These are phyloP conservation scores for Ophiostoma piceae DNA, from an alignment of 2,329 filamentous ascomycete species.

Conservation along the genomic window DNA sequence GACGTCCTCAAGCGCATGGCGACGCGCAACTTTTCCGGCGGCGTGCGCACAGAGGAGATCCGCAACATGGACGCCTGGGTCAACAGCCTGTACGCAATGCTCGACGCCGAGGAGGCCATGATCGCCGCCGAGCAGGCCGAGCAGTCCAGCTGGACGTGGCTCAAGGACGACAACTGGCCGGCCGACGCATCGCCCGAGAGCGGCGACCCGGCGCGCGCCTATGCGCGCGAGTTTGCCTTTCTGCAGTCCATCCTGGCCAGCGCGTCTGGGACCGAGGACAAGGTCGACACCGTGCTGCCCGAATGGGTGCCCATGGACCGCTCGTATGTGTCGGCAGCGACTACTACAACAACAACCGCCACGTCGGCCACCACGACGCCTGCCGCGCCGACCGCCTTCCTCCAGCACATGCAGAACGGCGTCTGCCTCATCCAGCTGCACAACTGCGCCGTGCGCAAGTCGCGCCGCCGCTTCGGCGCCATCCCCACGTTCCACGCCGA, in stretches of 20 bases:
- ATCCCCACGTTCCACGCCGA: conserved; percentile 90
- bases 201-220: conserved; percentile 47
- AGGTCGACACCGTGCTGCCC: conserved; percentile 53
- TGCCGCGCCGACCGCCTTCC: conserved; percentile 60
- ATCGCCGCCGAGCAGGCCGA: conserved; percentile 68
- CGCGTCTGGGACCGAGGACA: conserved; percentile 31
- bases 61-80: conserved; percentile 76
- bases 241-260: conserved; percentile 60
- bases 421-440: conserved; percentile 79
- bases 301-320: conserved; percentile 58
- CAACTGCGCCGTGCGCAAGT: conserved; percentile 81
- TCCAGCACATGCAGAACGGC: conserved; percentile 70
- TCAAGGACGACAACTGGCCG: conserved; percentile 66
- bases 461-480: conserved; percentile 77
- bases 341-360: conserved; percentile 33
- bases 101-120: conserved; percentile 69
- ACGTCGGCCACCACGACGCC: not conserved
- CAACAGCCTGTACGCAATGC: conserved; percentile 66
- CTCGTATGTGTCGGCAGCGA: conserved; percentile 27
- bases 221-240: conserved; percentile 76
- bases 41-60: conserved; percentile 72
- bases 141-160: conserved; percentile 73
- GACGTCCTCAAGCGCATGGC: conserved; percentile 92
- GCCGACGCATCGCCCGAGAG: conserved; percentile 28
- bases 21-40: conserved; percentile 75